Percentiles rank a stretch among this genome's conserved stretches.
Conservation (phyloP, 805 yeast genomes). For the Teunomyces kruisii region DNA sequence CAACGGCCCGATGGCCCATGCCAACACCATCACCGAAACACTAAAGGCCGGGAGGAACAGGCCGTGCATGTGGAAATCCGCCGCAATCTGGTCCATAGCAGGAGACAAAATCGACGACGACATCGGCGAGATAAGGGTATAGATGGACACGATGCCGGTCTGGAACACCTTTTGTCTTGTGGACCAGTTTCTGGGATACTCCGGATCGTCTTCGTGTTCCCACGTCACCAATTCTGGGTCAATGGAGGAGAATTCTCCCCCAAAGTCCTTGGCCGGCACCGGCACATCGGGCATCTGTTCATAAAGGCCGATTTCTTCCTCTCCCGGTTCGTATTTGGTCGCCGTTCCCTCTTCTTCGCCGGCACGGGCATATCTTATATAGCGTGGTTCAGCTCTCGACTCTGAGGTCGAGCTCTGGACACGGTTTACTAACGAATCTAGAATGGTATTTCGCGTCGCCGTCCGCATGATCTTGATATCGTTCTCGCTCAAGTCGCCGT, state of each 20-base stretch:
- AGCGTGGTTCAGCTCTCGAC: constrained; percentile 2
- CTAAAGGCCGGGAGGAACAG: constrained; percentile 27
- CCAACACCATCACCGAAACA: constrained; percentile 36
- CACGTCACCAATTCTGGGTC: constrained; percentile 42
- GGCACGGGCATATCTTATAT: neutral
- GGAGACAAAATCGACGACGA: constrained; percentile 42
- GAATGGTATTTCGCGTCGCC: constrained; percentile 28
- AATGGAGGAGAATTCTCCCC: constrained; percentile 28
- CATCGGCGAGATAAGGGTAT: constrained; percentile 41
- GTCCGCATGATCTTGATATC: constrained; percentile 28
- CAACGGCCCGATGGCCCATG: constrained; percentile 43
- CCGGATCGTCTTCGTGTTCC: constrained; percentile 31
- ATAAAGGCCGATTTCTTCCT: constrained; percentile 14
- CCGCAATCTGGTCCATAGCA: constrained; percentile 28
- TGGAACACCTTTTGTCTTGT: constrained; percentile 18
- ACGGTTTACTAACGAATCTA: constrained; percentile 11
- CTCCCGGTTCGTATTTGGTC: constrained; percentile 1
- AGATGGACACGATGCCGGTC: constrained; percentile 30
- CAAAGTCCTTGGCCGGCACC: constrained; percentile 28
- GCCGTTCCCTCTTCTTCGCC: neutral
- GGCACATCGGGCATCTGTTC: constrained; percentile 19
- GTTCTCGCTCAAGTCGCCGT: constrained; percentile 24
- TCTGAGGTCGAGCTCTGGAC: constrained; percentile 3
- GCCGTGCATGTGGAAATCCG: constrained; percentile 28
- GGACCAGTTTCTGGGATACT: constrained; percentile 38